Conservation (phyloP, 2,329 filamentous ascomycete species). For the Aspergillus sp. region DNA sequence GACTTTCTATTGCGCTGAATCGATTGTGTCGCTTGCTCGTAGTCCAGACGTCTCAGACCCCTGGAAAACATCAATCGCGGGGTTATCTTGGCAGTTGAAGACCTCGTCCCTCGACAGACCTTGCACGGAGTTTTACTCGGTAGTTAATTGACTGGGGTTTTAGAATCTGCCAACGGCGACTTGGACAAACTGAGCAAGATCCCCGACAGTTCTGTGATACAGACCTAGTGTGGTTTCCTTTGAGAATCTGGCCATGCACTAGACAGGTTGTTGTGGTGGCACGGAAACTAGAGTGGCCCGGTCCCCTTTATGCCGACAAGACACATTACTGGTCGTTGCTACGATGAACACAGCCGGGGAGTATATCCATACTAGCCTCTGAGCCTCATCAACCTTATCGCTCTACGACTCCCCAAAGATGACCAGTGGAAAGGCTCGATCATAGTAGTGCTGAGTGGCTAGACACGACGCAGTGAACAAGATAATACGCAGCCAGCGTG, state of each 20-base stretch:
- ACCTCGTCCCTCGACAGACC: conserved; percentile 18
- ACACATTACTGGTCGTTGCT: too few relatives aligned
- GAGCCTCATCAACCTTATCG: conserved; percentile 23
- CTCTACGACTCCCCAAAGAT: conserved; percentile 39
- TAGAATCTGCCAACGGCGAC: conserved; percentile 29
- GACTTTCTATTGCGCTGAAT: conserved; percentile 25
- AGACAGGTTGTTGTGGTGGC: conserved; percentile 30
- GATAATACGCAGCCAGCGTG: conserved; percentile 23
- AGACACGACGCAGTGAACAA: conserved; percentile 24
- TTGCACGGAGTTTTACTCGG: conserved; percentile 22
- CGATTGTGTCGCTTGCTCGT: conserved; percentile 19
- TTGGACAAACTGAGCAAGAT: conserved; percentile 19
- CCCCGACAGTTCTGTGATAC: conserved; percentile 29
- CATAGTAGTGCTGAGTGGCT: conserved; percentile 18
- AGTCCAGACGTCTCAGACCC: conserved; percentile 36
- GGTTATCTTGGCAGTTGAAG: conserved; percentile 21
- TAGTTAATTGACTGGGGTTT: conserved; percentile 29
- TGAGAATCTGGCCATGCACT: conserved; percentile 21
- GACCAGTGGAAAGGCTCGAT: conserved; percentile 23
- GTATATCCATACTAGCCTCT: conserved; percentile 29
- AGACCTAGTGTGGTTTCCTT: conserved; percentile 22
- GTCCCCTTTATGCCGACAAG: too few relatives aligned
- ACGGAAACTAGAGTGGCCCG: conserved; percentile 21
- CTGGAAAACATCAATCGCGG: conserved; percentile 35
- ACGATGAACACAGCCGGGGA: too few relatives aligned